Evolutionary conservation across 306 rosid species (phyloP).

Genomic region (Herpetospermum pedunculosum): DNA sequence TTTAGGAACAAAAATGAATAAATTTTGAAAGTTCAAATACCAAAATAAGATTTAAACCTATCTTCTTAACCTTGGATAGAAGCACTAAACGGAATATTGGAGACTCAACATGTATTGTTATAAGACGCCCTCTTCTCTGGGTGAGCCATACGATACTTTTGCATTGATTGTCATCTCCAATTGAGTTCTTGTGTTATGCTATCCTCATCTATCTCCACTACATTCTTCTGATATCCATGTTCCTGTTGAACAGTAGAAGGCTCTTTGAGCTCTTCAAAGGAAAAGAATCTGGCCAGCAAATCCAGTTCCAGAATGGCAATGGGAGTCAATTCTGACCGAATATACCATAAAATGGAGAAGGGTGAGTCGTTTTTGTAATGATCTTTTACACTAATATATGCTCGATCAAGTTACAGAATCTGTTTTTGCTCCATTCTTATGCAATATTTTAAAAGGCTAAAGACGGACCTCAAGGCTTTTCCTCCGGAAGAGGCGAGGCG

Average conservation of each 20-base stretch:
- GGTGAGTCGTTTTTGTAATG: constrained; percentile 35
- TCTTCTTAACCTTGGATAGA: background rate
- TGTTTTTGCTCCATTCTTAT: background rate
- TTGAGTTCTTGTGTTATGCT: no score
- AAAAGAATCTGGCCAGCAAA: constrained; percentile 30
- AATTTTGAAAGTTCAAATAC: background rate
- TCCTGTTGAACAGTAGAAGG: constrained; percentile 59
- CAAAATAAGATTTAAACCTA: background rate
- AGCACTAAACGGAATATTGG: background rate
- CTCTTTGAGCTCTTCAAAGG: constrained; percentile 61
- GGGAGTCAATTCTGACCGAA: constrained; percentile 18
- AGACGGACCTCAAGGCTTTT: no score
- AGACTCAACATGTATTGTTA: background rate
- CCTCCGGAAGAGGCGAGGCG: no score
- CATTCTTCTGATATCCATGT: background rate
- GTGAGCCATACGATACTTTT: background rate
- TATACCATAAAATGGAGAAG: constrained; percentile 18
- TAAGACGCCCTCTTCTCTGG: background rate
- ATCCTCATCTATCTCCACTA: background rate
- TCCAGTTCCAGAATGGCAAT: constrained; percentile 14
- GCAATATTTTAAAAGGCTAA: no score
- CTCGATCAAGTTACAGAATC: background rate
- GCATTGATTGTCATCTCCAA: background rate
- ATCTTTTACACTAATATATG: background rate
- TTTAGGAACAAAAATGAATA: background rate